These are phyloP conservation scores for Sutorius eximius DNA, from an alignment of 1,284 basidiomycete species.

Conservation along the genomic window DNA sequence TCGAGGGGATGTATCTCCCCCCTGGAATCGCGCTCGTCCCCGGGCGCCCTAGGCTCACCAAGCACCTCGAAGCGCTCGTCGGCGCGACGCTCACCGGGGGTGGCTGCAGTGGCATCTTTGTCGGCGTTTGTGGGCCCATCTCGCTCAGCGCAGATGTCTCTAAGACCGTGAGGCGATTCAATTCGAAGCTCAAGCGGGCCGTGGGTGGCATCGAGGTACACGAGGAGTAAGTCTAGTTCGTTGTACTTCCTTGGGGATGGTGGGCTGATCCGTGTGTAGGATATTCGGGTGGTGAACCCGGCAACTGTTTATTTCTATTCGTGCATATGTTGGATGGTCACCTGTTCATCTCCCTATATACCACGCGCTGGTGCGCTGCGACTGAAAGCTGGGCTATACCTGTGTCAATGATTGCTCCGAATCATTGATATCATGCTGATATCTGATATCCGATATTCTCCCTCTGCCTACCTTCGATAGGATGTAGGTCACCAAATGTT, in stretches of 20 bases:
- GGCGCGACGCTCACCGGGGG: constrained; percentile 43
- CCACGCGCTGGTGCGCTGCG: not conserved
- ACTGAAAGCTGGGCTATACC: not conserved
- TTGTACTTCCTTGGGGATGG: not conserved
- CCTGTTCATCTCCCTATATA: not conserved
- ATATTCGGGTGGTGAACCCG: constrained; percentile 19
- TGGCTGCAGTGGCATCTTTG: constrained; percentile 53
- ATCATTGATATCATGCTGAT: not conserved
- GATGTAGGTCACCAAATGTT: not conserved
- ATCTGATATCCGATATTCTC: not conserved
- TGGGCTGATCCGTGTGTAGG: constrained; percentile 6
- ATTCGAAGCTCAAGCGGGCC: constrained; percentile 47
- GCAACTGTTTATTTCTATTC: not conserved
- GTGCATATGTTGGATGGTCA: not conserved
- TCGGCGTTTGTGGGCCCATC: constrained; percentile 67
- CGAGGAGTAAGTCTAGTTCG: constrained; percentile 53
- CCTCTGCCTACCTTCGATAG: not conserved
- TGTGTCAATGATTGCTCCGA: not conserved
- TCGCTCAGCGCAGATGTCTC: constrained; percentile 55
- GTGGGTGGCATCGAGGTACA: constrained; percentile 73
- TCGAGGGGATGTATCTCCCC: constrained; percentile 41
- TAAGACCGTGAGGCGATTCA: constrained; percentile 51
- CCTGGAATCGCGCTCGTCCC: constrained; percentile 47
- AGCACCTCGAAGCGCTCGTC: constrained; percentile 51
- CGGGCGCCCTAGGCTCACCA: constrained; percentile 51